Conservation (phyloP, 1,139 yeast species). For the Scheffersomyces parashehatae region DNA sequence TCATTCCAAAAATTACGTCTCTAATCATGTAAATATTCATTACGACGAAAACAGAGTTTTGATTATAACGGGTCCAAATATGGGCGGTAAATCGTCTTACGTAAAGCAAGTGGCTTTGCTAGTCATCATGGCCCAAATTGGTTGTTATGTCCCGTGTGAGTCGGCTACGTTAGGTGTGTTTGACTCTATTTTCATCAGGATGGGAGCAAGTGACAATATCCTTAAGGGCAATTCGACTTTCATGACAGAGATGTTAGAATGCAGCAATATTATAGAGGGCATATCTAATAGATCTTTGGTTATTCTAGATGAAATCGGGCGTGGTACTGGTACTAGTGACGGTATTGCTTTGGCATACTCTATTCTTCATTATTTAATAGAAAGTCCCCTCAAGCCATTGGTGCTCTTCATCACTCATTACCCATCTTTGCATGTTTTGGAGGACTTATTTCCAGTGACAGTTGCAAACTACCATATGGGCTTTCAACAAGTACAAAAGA, state of each 20-base stretch:
- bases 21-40: conserved; percentile 64
- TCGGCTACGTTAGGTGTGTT: conserved; percentile 56
- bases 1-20: conserved; percentile 50
- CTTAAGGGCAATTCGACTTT: conserved; percentile 72
- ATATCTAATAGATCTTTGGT: conserved; percentile 55
- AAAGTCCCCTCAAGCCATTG: conserved; percentile 47
- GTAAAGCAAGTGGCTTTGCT: conserved; percentile 64
- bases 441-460: conserved; percentile 32
- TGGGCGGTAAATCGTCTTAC: conserved; percentile 78
- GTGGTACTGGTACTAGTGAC: conserved; percentile 87
- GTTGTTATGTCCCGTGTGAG: conserved; percentile 45
- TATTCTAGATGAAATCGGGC: conserved; percentile 64
- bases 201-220: conserved; percentile 78
- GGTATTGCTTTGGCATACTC: conserved; percentile 87
- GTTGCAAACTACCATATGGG: conserved; percentile 78
- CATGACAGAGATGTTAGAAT: conserved; percentile 72
- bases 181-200: conserved; percentile 55
- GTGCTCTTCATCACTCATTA: conserved; percentile 86
- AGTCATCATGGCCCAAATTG: conserved; percentile 54
- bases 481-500: conserved; percentile 45
- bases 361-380: conserved; percentile 64
- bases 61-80: conserved; percentile 72
- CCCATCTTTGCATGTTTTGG: conserved; percentile 65
- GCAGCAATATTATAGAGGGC: conserved; percentile 52
- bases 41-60: conserved; percentile 49